Evolutionary conservation across 106 monocot species (phyloP), one percentile per base, ranked within the genome.

Genomic region (Dendrobium catenatum): DNA sequence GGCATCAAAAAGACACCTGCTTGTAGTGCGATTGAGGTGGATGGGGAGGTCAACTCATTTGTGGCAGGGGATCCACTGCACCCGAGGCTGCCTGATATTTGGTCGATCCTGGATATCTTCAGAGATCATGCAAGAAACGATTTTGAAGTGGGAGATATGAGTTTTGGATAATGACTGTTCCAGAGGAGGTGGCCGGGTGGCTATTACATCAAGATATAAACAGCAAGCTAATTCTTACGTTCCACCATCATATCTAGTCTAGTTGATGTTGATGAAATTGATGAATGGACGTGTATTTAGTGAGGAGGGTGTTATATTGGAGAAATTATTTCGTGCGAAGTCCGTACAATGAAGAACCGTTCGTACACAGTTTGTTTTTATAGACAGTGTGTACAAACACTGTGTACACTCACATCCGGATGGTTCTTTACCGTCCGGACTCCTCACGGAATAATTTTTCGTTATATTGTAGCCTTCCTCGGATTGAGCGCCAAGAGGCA

Each of bases 1-100:
- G 88, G 87, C 7, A 51, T 87, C 5, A 91, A 86, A 85, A 93
- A 93, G 75, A 77, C 79, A 6, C 47, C 90, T 22, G 93, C 88
- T 18, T 79, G 46, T n/a, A 93, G 91, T 58, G 82, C 46, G 18
- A 81, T 91, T 29, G 87, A 83, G 72, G 72, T 93, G 58, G 82
- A 87, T 11, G 89, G 93, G 0, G 26, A 48, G 22, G 84, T 81
- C 29, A 90, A 76, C 82, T 88, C 90, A 6, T 93, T 93, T 51
- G 87, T 93, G 7, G 84, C 93, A 2, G 88, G 84, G 20, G 93
- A 93, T 82, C 81, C 68, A 22, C 73, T 66, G 68, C 93, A 93
- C 26, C 88, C 79, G 2, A 77, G 24, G 81, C 40, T 78, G 47
- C 17, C 79, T 13, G 85, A 85, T 79, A 89, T 93, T 18, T 82